These are phyloP conservation scores for Microdochium trichocladiopsis DNA, from an alignment of 2,329 filamentous ascomycete species.

Conservation along the genomic window DNA sequence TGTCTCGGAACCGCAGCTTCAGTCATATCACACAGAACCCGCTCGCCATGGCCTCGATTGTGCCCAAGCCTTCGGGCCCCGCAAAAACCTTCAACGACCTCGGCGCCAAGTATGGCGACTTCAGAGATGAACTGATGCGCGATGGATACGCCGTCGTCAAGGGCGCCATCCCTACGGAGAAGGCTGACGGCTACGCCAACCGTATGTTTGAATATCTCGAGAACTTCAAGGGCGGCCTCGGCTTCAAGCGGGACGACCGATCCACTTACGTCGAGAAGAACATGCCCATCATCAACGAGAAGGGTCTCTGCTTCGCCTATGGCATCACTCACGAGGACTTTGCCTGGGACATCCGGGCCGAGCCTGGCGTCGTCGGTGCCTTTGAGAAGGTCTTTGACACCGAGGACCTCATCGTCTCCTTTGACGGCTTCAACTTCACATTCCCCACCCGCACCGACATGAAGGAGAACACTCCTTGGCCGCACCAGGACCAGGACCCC, in stretches of 20 bases:
- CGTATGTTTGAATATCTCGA: constrained; percentile 9
- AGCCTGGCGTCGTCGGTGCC: constrained; percentile 35
- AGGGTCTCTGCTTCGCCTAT: constrained; percentile 40
- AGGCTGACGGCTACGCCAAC: constrained; percentile 10
- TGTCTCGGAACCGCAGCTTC: not conserved
- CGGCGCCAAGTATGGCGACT: constrained; percentile 7
- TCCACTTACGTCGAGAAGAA: constrained; percentile 24
- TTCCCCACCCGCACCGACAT: constrained; percentile 27
- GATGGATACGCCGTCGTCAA: constrained; percentile 19
- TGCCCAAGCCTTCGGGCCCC: constrained; percentile 1
- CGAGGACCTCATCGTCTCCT: constrained; percentile 39
- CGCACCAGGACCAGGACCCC: constrained; percentile 37
- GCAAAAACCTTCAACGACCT: not conserved
- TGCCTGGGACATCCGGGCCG: constrained; percentile 38
- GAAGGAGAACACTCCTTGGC: constrained; percentile 31
- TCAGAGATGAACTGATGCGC: constrained; percentile 14
- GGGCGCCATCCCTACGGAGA: constrained; percentile 11
- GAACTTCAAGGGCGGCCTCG: constrained; percentile 9
- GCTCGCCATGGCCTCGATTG: not conserved
- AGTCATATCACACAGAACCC: not conserved
- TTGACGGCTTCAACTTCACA: constrained; percentile 37
- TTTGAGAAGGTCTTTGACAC: constrained; percentile 39
- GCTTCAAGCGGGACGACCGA: constrained; percentile 25
- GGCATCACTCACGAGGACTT: constrained; percentile 40
- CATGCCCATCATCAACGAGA: constrained; percentile 32